Conservation (phyloP, 1,284 basidiomycete genomes). For the Boletellus dicymbophilus region DNA sequence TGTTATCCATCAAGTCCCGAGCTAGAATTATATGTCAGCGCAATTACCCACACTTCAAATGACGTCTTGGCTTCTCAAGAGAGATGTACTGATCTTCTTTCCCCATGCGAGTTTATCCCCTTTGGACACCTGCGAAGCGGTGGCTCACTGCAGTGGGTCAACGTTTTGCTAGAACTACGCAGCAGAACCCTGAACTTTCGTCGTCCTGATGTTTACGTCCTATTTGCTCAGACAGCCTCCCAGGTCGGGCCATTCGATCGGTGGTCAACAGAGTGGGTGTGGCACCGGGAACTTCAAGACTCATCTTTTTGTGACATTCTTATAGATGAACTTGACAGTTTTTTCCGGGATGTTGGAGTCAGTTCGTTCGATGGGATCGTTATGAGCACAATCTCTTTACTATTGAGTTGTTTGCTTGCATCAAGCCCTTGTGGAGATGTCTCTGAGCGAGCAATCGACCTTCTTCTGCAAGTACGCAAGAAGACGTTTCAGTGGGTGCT, state of each 20-base stretch:
- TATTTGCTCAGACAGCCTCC: slow-evolving; percentile 42
- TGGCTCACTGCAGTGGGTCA: slow-evolving; percentile 42
- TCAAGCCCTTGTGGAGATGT: slow-evolving; percentile 16
- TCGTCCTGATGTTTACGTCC: slow-evolving; percentile 37
- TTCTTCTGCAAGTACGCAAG: slow-evolving; percentile 33
- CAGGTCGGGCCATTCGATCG: slow-evolving; percentile 39
- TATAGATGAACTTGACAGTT: slow-evolving; percentile 30
- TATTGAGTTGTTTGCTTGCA: slow-evolving; percentile 37
- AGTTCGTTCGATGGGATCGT: slow-evolving; percentile 42
- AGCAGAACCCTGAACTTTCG: slow-evolving; percentile 37
- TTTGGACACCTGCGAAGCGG: too few species aligned
- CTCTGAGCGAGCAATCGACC: slow-evolving; percentile 6
- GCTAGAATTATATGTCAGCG: too few species aligned
- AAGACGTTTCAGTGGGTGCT: slow-evolving; percentile 38
- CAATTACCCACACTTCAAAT: too few species aligned
- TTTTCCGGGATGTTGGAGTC: slow-evolving; percentile 29
- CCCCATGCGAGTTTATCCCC: too few species aligned
- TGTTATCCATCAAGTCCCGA: too few species aligned
- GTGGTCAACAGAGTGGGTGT: slow-evolving; percentile 17
- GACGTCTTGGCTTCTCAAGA: too few species aligned
- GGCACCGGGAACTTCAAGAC: slow-evolving; percentile 35
- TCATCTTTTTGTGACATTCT: slow-evolving; percentile 34
- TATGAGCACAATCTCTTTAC: slow-evolving; percentile 34
- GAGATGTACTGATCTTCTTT: too few species aligned
- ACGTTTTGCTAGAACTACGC: slow-evolving; percentile 17